Conservation (phyloP, 805 yeast genomes). For the Kuraishia borneana region DNA sequence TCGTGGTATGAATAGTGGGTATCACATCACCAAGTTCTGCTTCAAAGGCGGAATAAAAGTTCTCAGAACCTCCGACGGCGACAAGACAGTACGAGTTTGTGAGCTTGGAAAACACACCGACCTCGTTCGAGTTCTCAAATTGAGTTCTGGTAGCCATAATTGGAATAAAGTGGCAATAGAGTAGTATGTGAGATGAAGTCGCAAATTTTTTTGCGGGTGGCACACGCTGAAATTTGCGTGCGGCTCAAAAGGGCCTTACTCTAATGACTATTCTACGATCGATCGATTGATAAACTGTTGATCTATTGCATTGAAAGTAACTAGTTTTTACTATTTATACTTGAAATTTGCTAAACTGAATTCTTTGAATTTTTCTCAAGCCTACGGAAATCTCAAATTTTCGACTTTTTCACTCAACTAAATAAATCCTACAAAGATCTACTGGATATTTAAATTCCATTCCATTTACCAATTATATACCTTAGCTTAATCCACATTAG, state of each 20-base stretch:
- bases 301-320: no score
- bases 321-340: no score
- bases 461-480: no score
- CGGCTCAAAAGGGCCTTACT: no score
- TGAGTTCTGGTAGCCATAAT: conserved; percentile 56
- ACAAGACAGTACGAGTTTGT: conserved; percentile 95
- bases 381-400: no score
- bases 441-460: no score
- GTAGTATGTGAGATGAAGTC: neutral
- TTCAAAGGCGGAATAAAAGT: conserved; percentile 86
- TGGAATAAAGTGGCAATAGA: neutral
- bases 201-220: neutral
- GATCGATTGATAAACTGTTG: no score
- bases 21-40: conserved; percentile 94
- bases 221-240: no score
- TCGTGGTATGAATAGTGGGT: conserved; percentile 94
- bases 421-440: no score
- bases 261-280: neutral
- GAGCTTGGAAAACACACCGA: conserved; percentile 89
- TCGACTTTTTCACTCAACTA: no score
- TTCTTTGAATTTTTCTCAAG: no score
- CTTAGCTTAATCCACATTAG: conserved; percentile 11
- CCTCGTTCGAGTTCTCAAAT: conserved; percentile 81
- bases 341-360: no score
- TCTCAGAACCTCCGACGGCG: conserved; percentile 90